phyloP scores from a whole-genome alignment of 2,329 filamentous ascomycete genomes.

The Claviceps africana region DNA sequence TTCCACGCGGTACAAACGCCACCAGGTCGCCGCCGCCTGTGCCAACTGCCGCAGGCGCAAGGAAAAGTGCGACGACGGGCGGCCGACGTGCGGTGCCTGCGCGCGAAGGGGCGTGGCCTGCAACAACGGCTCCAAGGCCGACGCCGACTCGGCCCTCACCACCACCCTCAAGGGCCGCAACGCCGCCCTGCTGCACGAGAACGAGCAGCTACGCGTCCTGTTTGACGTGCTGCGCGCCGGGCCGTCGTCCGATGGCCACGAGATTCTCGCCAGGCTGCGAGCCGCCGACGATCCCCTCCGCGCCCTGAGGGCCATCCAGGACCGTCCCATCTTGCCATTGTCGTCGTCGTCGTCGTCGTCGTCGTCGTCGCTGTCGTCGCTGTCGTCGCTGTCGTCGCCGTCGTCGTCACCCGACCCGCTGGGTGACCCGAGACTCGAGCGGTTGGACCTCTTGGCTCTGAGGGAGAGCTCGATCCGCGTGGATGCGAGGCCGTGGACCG shows the following conservation, averaged over 20 bases:
- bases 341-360: background rate
- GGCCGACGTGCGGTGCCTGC: slow-evolving; percentile 5
- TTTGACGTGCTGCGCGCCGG: slow-evolving; percentile 4
- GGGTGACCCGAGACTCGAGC: slow-evolving; percentile 1
- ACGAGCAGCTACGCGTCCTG: slow-evolving; percentile 8
- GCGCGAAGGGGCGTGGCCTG: slow-evolving; percentile 4
- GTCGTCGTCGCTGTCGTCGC: background rate
- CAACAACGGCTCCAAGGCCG: slow-evolving; percentile 3
- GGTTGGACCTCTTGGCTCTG: slow-evolving; percentile 6
- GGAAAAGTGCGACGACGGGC: slow-evolving; percentile 5
- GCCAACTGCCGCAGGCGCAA: slow-evolving; percentile 5
- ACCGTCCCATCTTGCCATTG: background rate
- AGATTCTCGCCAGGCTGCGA: slow-evolving; percentile 4
- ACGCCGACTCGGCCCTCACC: background rate
- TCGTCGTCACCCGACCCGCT: no score
- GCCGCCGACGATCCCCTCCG: slow-evolving; percentile 4
- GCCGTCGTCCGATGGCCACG: slow-evolving; percentile 3
- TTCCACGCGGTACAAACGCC: slow-evolving; percentile 3
- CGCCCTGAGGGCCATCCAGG: slow-evolving; percentile 2
- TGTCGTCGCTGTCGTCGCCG: background rate
- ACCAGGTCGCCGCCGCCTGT: slow-evolving; percentile 4
- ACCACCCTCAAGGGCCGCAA: slow-evolving; percentile 2
- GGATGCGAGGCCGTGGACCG: slow-evolving; percentile 17
- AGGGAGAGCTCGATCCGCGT: slow-evolving; percentile 12
- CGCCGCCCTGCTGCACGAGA: slow-evolving; percentile 6